Evolutionary conservation across 768 basidiomycete species (phyloP), one percentile per base, ranked within the genome.

Genomic region (Pleurotus citrinopileatus): DNA sequence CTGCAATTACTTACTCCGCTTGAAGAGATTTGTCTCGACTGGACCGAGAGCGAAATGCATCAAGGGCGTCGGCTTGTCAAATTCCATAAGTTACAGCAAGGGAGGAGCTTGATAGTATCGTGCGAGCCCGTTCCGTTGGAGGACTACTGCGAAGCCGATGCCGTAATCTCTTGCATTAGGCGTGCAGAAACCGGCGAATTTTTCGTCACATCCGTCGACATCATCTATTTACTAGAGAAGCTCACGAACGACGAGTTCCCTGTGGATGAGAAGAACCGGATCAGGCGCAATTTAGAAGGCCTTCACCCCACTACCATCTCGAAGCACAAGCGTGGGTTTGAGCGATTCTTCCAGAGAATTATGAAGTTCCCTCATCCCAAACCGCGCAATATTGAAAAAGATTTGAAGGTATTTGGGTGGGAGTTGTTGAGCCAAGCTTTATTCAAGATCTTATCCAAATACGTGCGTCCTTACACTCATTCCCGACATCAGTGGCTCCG

Each of bases 331-430:
- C 73, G 80, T 0, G 88, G 85, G 9, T 86, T 82, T 54, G 90
- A 91, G 61, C 76, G 80, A n/a, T 92, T 98, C 68, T 99, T 98
- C 79, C 86, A 90, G 72, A 80, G 86, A 60, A 94, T 99, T 73
- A 98, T 99, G 96, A 85, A 90, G 48, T 96, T 97, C 65, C 91
- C 94, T 0, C 83, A 84, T 42, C 96, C 96, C 6, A 94, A 92
- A 67, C 96, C 96, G 2, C 79, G 96, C 53, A 95, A 94, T 66
- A 99, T 98, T 58, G 96, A 98, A 65, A 98, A 98, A 77, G 94
- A 98, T 63, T 80, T 99, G 64, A 92, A 92, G 67, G 87, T 91
- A 6, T 92, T 92, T 60, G 81, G 83, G 36, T 92, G 90, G 90
- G 75, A 73, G 25, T 67, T 80, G 42, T 73, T 92, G n/a, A 78